Conservation (phyloP, 225 moss, liverwort and hornwort species). For the Physcomitrium patens region DNA sequence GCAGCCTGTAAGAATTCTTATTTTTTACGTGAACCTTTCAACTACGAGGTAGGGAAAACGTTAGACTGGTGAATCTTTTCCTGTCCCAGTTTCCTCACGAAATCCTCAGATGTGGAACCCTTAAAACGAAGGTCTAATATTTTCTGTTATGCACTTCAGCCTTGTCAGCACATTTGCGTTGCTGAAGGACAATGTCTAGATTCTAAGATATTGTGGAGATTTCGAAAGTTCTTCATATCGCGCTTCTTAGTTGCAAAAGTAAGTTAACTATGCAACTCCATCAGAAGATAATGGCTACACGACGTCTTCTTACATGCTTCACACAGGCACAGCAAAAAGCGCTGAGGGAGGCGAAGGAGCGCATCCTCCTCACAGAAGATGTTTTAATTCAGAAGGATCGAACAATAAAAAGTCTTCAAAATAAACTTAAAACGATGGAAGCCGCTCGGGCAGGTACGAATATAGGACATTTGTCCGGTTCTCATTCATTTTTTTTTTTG, state of each 20-base stretch:
- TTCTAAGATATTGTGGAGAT: too few species aligned
- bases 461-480: neutral
- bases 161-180: too few species aligned
- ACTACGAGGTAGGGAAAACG: neutral
- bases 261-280: neutral
- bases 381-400: slow-evolving; percentile 52
- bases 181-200: too few species aligned
- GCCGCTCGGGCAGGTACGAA: slow-evolving; percentile 37
- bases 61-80: neutral
- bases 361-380: slow-evolving; percentile 52
- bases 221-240: too few species aligned
- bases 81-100: neutral
- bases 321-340: slow-evolving; percentile 49
- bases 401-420: slow-evolving; percentile 48
- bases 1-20: slow-evolving; percentile 39
- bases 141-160: too few species aligned
- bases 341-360: slow-evolving; percentile 52
- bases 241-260: too few species aligned
- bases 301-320: slow-evolving; percentile 23
- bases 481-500: neutral
- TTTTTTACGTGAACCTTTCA: neutral
- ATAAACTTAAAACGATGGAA: slow-evolving; percentile 39
- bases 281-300: slow-evolving; percentile 10
- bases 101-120: too few species aligned
- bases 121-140: too few species aligned